Evolutionary conservation across 768 basidiomycete species (phyloP).

Genomic region (Albatrellus ellisii): DNA sequence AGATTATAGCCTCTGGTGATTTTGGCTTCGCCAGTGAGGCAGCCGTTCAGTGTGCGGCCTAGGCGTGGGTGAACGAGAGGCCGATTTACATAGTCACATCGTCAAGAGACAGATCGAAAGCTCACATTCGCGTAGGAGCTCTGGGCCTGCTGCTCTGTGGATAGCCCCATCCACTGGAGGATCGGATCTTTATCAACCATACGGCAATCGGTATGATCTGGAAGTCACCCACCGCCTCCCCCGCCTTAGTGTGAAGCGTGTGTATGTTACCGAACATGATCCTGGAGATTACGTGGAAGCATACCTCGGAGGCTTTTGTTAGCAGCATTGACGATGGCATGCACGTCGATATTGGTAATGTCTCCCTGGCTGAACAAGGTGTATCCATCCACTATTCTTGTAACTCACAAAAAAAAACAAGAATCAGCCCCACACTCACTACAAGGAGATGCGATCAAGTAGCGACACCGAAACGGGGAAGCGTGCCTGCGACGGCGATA

Average conservation of each 20-base stretch:
- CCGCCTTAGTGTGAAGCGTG: constrained; percentile 41
- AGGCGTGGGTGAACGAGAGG: too few species aligned
- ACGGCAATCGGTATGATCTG: neutral
- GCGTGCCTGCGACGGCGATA: constrained; percentile 20
- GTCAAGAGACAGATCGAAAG: neutral
- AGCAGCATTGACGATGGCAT: constrained; percentile 75
- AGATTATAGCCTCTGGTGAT: constrained; percentile 68
- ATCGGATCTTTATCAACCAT: constrained; percentile 1
- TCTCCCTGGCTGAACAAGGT: constrained; percentile 50
- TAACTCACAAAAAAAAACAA: too few species aligned
- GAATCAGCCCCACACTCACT: constrained; percentile 30
- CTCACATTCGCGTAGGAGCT: constrained; percentile 56
- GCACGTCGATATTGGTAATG: constrained; percentile 59
- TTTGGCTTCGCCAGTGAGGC: constrained; percentile 61
- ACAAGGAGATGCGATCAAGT: constrained; percentile 52
- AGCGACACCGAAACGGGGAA: constrained; percentile 26
- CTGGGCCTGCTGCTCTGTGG: constrained; percentile 57
- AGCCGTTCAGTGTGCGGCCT: constrained; percentile 47
- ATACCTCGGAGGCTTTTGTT: constrained; percentile 59
- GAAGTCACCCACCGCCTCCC: constrained; percentile 45
- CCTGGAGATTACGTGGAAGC: constrained; percentile 4
- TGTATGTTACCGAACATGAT: neutral
- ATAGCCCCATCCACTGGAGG: constrained; percentile 69
- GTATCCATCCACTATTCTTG: neutral
- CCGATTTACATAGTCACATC: too few species aligned